phyloP scores from a whole-genome alignment of 768 basidiomycete species.

The Coprinopsis sp. region DNA sequence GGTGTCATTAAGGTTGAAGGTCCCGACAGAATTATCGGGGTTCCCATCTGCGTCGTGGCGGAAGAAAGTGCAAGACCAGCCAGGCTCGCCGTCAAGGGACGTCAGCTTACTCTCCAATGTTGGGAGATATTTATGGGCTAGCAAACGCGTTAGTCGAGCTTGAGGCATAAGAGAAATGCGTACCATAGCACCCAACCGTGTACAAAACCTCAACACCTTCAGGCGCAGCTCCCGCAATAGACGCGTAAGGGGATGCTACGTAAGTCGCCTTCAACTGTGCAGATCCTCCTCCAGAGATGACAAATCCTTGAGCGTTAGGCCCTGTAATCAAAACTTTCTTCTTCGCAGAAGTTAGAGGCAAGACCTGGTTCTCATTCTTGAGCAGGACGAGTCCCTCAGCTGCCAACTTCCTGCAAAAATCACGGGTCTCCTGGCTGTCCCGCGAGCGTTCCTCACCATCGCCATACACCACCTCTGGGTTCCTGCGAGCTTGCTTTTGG shows the following conservation, averaged over 20 bases:
- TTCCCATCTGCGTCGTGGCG: slow-evolving; percentile 47
- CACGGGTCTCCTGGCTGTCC: slow-evolving; percentile 46
- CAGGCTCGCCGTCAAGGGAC: slow-evolving; percentile 46
- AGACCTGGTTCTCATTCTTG: slow-evolving; percentile 52
- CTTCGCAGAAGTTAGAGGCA: slow-evolving; percentile 44
- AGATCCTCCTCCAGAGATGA: slow-evolving; percentile 76
- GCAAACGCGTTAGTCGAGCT: slow-evolving; percentile 2
- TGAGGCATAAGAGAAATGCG: slow-evolving; percentile 12
- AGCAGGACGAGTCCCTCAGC: slow-evolving; percentile 62
- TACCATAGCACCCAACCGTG: slow-evolving; percentile 62
- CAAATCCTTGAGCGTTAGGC: slow-evolving; percentile 58
- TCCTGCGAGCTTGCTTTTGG: slow-evolving; percentile 50
- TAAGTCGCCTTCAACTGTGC: slow-evolving; percentile 68
- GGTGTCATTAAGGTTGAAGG: slow-evolving; percentile 52
- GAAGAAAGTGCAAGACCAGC: slow-evolving; percentile 65
- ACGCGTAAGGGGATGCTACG: slow-evolving; percentile 59
- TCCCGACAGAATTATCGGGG: slow-evolving; percentile 38
- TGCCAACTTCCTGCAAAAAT: slow-evolving; percentile 53
- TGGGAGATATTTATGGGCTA: slow-evolving; percentile 67
- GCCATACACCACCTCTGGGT: slow-evolving; percentile 58
- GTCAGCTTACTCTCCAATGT: slow-evolving; percentile 57
- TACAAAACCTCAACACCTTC: slow-evolving; percentile 48
- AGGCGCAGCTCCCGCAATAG: slow-evolving; percentile 47
- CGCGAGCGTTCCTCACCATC: slow-evolving; percentile 55
- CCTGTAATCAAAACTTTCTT: slow-evolving; percentile 62